A percentile compares a stretch with the other conserved stretches of the same genome.
Evolutionary conservation across 148 eudicot species (phyloP).

Genomic region (Nepenthes mirabilis): DNA sequence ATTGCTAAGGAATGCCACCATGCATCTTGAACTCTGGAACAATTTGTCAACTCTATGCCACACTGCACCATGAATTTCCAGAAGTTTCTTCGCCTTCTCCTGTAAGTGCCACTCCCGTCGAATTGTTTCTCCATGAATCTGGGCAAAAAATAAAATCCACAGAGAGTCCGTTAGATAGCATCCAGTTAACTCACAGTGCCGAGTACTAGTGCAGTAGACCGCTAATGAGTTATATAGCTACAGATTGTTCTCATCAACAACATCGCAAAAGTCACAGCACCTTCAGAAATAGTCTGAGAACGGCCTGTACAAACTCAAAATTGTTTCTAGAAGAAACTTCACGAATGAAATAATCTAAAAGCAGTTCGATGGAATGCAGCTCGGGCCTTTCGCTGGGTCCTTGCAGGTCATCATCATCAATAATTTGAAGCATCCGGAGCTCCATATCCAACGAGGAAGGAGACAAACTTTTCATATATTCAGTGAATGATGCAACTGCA

Average conservation of each 20-base stretch:
- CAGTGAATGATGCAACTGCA: constrained; percentile 84
- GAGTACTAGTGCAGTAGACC: background rate
- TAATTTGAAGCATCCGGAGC: constrained; percentile 87
- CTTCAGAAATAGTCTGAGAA: constrained; percentile 78
- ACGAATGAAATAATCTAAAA: constrained; percentile 72
- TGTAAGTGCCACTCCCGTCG: constrained; percentile 53
- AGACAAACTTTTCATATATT: constrained; percentile 72
- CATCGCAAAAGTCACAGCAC: constrained; percentile 19
- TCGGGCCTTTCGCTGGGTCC: constrained; percentile 51
- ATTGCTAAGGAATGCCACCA: constrained; percentile 80
- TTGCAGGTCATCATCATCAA: constrained; percentile 46
- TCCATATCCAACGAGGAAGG: constrained; percentile 91
- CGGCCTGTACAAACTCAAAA: constrained; percentile 88
- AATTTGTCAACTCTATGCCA: constrained; percentile 79
- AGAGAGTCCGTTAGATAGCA: background rate
- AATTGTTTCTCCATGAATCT: constrained; percentile 93
- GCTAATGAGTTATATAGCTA: background rate
- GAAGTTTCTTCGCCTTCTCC: constrained; percentile 62
- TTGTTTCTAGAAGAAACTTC: constrained; percentile 73
- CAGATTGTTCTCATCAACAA: background rate
- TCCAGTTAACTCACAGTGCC: background rate
- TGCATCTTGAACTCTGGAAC: constrained; percentile 85
- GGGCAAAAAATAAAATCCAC: constrained; percentile 9
- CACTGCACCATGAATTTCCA: constrained; percentile 56
- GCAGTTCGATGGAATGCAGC: constrained; percentile 48